Percentiles rank a stretch among this genome's conserved stretches.
phyloP scores from a whole-genome alignment of 1,284 basidiomycete genomes.

The Naganishia liquefaciens region DNA sequence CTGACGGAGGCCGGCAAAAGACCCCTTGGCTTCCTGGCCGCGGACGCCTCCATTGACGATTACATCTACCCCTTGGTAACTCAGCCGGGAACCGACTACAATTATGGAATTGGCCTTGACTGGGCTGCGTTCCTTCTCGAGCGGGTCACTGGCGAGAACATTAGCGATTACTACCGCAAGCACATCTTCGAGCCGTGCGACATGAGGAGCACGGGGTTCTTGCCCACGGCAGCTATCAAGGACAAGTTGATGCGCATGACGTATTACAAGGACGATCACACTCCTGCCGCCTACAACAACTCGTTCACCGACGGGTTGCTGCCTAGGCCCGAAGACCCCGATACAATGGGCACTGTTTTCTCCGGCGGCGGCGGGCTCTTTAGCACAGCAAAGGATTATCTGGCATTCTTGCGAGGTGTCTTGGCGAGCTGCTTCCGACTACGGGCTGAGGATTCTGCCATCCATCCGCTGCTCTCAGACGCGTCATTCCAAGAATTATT shows the following conservation, averaged over 20 bases:
- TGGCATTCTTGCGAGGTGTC: no score
- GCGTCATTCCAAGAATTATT: no score
- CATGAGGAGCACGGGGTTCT: constrained; percentile 39
- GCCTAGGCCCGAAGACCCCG: no score
- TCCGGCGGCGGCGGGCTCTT: no score
- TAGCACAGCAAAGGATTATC: no score
- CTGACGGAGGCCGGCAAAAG: no score
- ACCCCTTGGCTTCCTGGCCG: background rate
- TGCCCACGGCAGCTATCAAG: constrained; percentile 37
- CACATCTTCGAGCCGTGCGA: constrained; percentile 45
- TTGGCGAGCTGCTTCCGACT: no score
- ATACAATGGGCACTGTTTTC: no score
- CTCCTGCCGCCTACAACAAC: no score
- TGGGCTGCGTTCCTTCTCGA: constrained; percentile 45
- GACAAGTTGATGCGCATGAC: background rate
- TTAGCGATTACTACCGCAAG: constrained; percentile 44
- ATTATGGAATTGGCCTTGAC: constrained; percentile 46
- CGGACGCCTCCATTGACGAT: background rate
- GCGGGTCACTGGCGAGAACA: constrained; percentile 38
- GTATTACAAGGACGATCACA: background rate
- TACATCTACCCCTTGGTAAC: constrained; percentile 35
- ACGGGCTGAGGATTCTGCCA: no score
- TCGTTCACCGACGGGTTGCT: no score
- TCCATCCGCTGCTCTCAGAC: no score
- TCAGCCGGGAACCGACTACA: constrained; percentile 41